Percentiles rank a stretch among this genome's conserved stretches.
Conservation (phyloP, 202 grass and related monocot species). For the Carex arenaria region DNA sequence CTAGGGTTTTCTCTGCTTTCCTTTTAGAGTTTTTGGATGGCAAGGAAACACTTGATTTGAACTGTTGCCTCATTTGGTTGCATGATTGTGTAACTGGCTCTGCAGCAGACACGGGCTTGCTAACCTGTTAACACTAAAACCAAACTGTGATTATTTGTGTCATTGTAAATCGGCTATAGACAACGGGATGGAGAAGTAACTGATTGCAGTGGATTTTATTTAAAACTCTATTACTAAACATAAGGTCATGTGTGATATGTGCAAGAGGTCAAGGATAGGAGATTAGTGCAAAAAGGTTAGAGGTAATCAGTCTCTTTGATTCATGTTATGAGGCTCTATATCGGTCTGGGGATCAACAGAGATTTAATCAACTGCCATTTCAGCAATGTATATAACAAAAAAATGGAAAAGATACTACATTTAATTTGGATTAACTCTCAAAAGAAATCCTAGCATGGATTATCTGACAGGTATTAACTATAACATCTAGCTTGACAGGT, state of each 20-base stretch:
- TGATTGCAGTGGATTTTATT: not conserved
- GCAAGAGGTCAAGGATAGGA: not conserved
- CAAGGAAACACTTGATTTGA: conserved; percentile 5
- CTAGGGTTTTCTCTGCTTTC: conserved; percentile 62
- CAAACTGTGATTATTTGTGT: not conserved
- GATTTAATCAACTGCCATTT: not conserved
- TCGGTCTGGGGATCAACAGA: not conserved
- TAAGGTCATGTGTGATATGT: not conserved
- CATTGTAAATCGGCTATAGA: not conserved
- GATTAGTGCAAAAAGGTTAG: not conserved
- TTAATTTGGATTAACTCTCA: not conserved
- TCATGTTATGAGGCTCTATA: not conserved
- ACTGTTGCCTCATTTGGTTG: conserved; percentile 17
- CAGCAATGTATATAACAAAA: not conserved
- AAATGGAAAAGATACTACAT: not conserved
- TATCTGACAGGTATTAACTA: not conserved
- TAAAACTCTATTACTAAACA: not conserved
- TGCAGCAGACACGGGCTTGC: not conserved
- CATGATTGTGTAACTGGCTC: not conserved
- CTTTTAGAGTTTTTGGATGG: conserved; percentile 38
- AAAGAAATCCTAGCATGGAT: not conserved
- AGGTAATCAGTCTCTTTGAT: not conserved
- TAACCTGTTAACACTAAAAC: conserved; percentile 5
- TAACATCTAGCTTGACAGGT: not conserved
- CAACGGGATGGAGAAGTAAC: not conserved